Percentiles rank a stretch among this genome's conserved stretches.
Evolutionary conservation across 306 rosid genomes (phyloP).

Genomic region (Acacia confusa): DNA sequence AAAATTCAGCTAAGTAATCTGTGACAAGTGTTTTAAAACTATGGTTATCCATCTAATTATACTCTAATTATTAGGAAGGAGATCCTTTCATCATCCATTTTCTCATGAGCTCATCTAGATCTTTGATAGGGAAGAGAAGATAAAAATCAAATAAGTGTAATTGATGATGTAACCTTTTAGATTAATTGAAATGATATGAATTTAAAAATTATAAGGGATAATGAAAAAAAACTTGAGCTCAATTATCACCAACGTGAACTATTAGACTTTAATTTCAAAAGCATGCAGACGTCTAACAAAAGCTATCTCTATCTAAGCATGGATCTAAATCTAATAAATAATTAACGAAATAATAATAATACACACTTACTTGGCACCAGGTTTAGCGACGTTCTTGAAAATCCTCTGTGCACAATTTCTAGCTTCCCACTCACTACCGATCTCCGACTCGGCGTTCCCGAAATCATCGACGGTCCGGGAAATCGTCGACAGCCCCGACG

Average conservation of each 20-base stretch:
- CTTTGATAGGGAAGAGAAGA: no score
- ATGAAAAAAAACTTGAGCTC: no score
- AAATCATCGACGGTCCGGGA: conserved; percentile 44
- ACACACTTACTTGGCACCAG: conserved; percentile 51
- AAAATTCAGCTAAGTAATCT: not conserved
- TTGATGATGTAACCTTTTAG: no score
- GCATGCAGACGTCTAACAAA: not conserved
- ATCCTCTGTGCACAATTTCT: conserved; percentile 47
- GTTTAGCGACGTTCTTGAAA: conserved; percentile 58
- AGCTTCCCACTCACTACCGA: conserved; percentile 57
- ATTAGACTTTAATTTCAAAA: no score
- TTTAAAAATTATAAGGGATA: no score
- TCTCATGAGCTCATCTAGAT: no score
- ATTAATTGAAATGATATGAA: no score
- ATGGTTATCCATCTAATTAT: not conserved
- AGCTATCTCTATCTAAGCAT: not conserved
- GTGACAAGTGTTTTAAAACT: not conserved
- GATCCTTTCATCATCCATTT: no score
- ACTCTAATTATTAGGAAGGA: not conserved
- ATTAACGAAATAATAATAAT: not conserved
- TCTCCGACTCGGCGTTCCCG: conserved; percentile 44
- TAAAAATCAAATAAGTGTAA: no score
- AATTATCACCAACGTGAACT: not conserved
- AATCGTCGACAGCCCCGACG: conserved; percentile 47
- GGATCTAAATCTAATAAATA: not conserved